Evolutionary conservation across 2,329 filamentous ascomycete species (phyloP).

Genomic region (Daldinia sp.): DNA sequence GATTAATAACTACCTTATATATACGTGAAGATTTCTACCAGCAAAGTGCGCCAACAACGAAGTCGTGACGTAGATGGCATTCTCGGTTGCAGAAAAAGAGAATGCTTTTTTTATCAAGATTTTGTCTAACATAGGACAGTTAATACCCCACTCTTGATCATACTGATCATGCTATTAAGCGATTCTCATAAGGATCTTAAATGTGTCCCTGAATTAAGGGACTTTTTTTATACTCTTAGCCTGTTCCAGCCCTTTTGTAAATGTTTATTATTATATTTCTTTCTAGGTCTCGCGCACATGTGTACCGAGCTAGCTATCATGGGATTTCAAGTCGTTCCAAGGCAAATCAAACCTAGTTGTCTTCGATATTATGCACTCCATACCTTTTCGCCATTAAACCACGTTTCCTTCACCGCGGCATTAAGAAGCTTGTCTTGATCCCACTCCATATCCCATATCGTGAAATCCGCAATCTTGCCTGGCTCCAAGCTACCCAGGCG

Average conservation of each 20-base stretch:
- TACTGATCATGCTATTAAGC: not conserved
- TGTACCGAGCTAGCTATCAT: not conserved
- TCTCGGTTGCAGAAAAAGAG: slow-evolving; percentile 1
- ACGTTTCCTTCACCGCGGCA: slow-evolving; percentile 64
- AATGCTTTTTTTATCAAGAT: slow-evolving; percentile 3
- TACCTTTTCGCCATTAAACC: slow-evolving; percentile 62
- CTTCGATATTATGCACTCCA: slow-evolving; percentile 13
- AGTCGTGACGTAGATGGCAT: slow-evolving; percentile 35
- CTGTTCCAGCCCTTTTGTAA: not conserved
- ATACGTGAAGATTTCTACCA: not conserved
- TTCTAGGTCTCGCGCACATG: too few species aligned
- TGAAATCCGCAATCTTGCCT: slow-evolving; percentile 70
- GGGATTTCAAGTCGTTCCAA: not conserved
- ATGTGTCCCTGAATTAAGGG: not conserved
- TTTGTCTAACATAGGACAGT: not conserved
- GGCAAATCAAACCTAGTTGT: not conserved
- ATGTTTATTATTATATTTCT: not conserved
- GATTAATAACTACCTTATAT: not conserved
- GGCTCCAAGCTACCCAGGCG: slow-evolving; percentile 64
- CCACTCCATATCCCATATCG: slow-evolving; percentile 65
- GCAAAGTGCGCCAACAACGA: slow-evolving; percentile 7
- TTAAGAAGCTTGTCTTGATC: slow-evolving; percentile 60
- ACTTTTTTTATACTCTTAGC: not conserved
- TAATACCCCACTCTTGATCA: not conserved
- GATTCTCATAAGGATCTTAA: not conserved